phyloP scores from a whole-genome alignment of 176 grass and related monocot species.

The Dactylis glomerata region DNA sequence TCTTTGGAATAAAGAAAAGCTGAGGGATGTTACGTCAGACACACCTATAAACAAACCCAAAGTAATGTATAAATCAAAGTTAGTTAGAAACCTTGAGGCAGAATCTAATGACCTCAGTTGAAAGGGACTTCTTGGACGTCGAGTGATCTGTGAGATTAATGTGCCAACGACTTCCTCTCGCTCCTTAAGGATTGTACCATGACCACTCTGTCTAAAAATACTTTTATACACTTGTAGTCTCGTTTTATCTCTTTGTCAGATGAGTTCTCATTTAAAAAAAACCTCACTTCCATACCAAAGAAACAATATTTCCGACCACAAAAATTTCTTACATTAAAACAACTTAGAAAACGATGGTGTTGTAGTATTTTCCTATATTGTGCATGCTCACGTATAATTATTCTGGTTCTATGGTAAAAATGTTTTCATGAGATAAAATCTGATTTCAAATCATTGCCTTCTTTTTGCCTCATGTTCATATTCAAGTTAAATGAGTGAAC shows the following conservation, averaged over 20 bases:
- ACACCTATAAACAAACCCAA: slow-evolving; percentile 27
- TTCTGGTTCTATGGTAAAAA: not conserved
- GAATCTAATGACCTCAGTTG: slow-evolving; percentile 39
- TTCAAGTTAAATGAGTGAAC: not conserved
- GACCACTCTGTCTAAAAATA: not conserved
- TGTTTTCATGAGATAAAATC: not conserved
- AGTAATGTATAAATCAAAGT: slow-evolving; percentile 41
- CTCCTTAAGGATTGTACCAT: not conserved
- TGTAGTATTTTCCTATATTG: not conserved
- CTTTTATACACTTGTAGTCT: not conserved
- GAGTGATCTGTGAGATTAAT: slow-evolving; percentile 36
- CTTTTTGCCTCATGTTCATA: not conserved
- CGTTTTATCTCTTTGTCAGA: not conserved
- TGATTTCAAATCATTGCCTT: not conserved
- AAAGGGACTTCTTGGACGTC: slow-evolving; percentile 21
- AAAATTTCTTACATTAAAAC: not conserved
- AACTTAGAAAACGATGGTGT: not conserved
- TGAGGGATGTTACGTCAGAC: not conserved
- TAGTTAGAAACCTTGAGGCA: slow-evolving; percentile 46
- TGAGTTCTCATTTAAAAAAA: not conserved
- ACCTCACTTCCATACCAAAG: not conserved
- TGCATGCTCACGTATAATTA: not conserved
- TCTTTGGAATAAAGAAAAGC: slow-evolving; percentile 27
- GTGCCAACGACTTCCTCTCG: slow-evolving; percentile 23
- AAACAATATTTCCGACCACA: too few species aligned